These are phyloP conservation scores for Mycena amicta DNA, from an alignment of 768 basidiomycete species.

Conservation along the genomic window DNA sequence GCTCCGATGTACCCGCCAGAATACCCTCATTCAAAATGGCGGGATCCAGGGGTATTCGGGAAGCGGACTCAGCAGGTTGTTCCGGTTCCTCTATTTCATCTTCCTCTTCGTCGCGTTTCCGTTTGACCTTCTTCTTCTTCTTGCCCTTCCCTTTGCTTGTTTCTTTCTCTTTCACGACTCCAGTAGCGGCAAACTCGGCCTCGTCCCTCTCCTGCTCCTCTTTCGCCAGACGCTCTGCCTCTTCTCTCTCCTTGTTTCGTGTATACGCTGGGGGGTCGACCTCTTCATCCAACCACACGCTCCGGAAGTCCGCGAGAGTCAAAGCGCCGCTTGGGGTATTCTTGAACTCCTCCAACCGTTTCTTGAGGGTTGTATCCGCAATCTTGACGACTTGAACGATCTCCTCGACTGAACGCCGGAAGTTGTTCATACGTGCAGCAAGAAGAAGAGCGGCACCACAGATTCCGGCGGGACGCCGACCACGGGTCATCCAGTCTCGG, in stretches of 20 bases:
- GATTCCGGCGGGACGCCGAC: slow-evolving; percentile 93
- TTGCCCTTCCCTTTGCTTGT: slow-evolving; percentile 32
- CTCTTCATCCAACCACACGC: slow-evolving; percentile 89
- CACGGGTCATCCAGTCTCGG: slow-evolving; percentile 96
- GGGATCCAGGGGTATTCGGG: slow-evolving; percentile 53
- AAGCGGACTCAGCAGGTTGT: slow-evolving; percentile 23
- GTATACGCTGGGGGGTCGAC: slow-evolving; percentile 91
- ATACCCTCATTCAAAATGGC: slow-evolving; percentile 68
- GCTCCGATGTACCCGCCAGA: slow-evolving; percentile 54
- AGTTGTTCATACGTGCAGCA: slow-evolving; percentile 98
- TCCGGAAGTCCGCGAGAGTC: slow-evolving; percentile 88
- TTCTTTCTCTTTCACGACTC: slow-evolving; percentile 27
- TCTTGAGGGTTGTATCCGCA: slow-evolving; percentile 92
- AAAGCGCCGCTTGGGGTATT: slow-evolving; percentile 83
- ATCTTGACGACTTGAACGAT: slow-evolving; percentile 99
- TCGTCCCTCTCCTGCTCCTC: slow-evolving; percentile 35
- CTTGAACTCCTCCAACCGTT: slow-evolving; percentile 93
- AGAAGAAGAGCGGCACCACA: slow-evolving; percentile 95
- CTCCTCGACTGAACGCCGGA: slow-evolving; percentile 88
- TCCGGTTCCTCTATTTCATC: slow-evolving; percentile 20
- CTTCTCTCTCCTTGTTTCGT: slow-evolving; percentile 73
- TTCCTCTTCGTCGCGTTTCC: slow-evolving; percentile 34
- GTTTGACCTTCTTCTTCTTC: slow-evolving; percentile 37
- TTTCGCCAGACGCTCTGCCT: slow-evolving; percentile 47
- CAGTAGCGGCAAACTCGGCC: no score